Percentiles rank a stretch among this genome's conserved stretches.
Evolutionary conservation across 2,329 filamentous ascomycete species (phyloP).

Genomic region (Furcasterigmium furcatum): DNA sequence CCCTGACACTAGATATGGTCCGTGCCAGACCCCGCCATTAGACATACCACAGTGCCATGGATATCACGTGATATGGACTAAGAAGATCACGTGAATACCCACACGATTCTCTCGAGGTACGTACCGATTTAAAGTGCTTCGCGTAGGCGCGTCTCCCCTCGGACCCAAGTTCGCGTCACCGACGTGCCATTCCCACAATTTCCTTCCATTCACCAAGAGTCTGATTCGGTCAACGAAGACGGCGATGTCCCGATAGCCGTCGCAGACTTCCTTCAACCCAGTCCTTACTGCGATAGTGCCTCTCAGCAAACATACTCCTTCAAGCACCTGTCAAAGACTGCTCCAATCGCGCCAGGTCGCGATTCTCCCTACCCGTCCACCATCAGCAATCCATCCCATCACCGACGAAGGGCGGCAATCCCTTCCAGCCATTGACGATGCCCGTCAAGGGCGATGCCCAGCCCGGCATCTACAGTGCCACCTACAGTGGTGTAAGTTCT

Average conservation of each 20-base stretch:
- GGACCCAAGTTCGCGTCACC: slow-evolving; percentile 10
- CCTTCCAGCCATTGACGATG: slow-evolving; percentile 18
- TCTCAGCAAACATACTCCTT: too few species aligned
- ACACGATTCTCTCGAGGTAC: too few species aligned
- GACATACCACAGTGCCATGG: too few species aligned
- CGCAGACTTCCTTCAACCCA: not conserved
- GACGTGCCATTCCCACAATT: slow-evolving; percentile 10
- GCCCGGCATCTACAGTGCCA: slow-evolving; percentile 62
- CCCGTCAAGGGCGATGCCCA: slow-evolving; percentile 18
- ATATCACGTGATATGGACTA: too few species aligned
- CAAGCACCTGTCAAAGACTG: not conserved
- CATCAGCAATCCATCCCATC: not conserved
- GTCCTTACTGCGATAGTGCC: too few species aligned
- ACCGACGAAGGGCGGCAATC: not conserved
- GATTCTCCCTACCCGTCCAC: not conserved
- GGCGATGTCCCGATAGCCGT: not conserved
- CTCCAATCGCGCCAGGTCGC: not conserved
- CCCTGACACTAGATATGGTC: too few species aligned
- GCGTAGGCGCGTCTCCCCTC: slow-evolving; percentile 7
- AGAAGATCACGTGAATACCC: too few species aligned
- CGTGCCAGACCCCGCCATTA: too few species aligned
- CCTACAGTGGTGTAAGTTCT: slow-evolving; percentile 63
- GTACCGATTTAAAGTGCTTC: slow-evolving; percentile 11
- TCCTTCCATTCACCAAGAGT: not conserved
- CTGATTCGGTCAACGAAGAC: not conserved